Base-by-base conservation (phyloP, 1,139 yeast species). In the Pichia sp. region DNA sequence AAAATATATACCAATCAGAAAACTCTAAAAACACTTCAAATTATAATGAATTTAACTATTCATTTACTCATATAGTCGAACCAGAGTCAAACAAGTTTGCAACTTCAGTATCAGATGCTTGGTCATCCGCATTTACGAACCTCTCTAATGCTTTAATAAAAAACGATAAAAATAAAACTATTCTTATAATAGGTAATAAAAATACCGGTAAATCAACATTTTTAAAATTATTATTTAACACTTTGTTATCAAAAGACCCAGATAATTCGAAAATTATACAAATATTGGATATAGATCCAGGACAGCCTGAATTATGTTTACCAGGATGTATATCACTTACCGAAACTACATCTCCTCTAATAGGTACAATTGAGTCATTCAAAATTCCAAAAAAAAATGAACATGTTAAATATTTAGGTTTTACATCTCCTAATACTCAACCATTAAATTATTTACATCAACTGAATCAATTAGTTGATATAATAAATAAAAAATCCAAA, bases 171-270 rank as follows among this genome's bases (percentile, higher is more conserved):
- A 40, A 46, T 37, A 41, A 32, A n/a, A 50, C 39, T 13, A 58
- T 76, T 1, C 48, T 78, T 38, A 59, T 77, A 1, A 59, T 78
- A 26, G 88, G 88, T 1, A 72, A 80, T 13, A 88, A 87, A 56
- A 83, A 84, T 48, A 74, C 88, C 1, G 97, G 97, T 1, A 89
- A 89, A 56, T 82, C 96, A 0, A 81, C 95, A 0, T 68, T 86
- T 35, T 62, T 80, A 14, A 72, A 78, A 49, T 53, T 74, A 10
- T 57, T 88, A 7, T 44, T 74, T 6, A 87, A 87, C 60, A 50
- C 55, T 47, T 43, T 66, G 38, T 33, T 41, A 60, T 47, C 50
- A 5, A 18, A 16, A 45, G 29, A 44, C 26, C 27, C 9, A 5
- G 3, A 11, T 9, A 10, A 27, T 3, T 26, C 16, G n/a, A 22